Evolutionary conservation across 495 filamentous ascomycete genomes (phyloP).

Genomic region (Astrothelium macrocarpum): DNA sequence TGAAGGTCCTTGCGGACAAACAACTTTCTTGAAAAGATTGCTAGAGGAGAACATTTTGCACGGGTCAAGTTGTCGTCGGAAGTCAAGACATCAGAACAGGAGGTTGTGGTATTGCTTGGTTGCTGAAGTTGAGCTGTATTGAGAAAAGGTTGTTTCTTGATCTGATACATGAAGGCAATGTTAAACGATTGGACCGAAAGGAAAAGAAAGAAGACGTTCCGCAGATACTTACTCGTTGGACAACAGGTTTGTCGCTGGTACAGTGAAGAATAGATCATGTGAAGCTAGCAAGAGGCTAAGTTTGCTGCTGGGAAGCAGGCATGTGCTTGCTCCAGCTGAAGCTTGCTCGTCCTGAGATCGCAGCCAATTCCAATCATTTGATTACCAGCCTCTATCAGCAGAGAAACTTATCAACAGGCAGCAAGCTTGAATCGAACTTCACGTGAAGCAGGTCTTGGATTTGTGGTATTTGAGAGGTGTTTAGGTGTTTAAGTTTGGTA

Average conservation of each 20-base stretch:
- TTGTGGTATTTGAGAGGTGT: no score
- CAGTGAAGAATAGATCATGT: background rate
- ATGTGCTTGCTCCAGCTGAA: background rate
- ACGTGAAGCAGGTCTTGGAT: background rate
- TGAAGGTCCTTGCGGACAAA: conserved; percentile 51
- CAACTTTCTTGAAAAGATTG: conserved; percentile 53
- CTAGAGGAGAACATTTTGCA: conserved; percentile 55
- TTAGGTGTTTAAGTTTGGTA: no score
- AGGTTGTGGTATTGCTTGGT: background rate
- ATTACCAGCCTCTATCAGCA: no score
- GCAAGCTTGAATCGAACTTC: background rate
- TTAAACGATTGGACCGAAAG: background rate
- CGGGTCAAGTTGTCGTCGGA: background rate
- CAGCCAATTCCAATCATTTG: background rate
- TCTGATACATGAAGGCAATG: background rate
- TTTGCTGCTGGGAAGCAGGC: background rate
- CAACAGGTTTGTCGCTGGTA: no score
- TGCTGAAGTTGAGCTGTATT: background rate
- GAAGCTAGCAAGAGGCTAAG: background rate
- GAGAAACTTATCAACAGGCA: background rate
- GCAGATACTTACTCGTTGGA: background rate
- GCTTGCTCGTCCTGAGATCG: background rate
- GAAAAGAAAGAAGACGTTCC: background rate
- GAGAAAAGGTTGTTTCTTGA: background rate
- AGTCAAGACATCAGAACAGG: background rate